Conservation (phyloP, 2,329 filamentous ascomycete genomes). For the Aspergillus sp. region DNA sequence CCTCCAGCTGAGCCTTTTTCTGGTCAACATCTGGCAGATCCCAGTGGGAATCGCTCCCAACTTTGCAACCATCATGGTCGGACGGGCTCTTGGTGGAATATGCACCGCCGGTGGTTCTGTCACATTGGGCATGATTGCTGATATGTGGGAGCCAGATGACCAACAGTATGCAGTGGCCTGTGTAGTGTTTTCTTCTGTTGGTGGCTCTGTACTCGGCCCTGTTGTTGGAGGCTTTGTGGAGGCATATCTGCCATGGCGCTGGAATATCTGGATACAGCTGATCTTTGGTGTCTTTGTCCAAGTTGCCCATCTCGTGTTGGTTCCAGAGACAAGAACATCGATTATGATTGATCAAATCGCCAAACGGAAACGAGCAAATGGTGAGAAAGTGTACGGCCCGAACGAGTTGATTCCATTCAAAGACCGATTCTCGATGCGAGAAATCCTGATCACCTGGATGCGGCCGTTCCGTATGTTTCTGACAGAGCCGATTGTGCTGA, state of each 20-base stretch:
- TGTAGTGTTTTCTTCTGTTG: slow-evolving; percentile 70
- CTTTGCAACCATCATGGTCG: slow-evolving; percentile 61
- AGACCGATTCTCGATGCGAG: slow-evolving; percentile 50
- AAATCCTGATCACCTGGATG: slow-evolving; percentile 51
- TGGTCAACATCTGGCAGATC: slow-evolving; percentile 70
- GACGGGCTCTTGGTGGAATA: slow-evolving; percentile 60
- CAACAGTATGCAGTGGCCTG: slow-evolving; percentile 69
- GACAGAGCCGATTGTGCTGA: slow-evolving; percentile 58
- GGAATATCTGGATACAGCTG: slow-evolving; percentile 76
- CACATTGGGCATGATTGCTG: slow-evolving; percentile 42
- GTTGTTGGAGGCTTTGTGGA: slow-evolving; percentile 71
- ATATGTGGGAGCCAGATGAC: slow-evolving; percentile 61
- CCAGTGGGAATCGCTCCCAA: slow-evolving; percentile 66
- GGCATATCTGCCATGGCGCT: slow-evolving; percentile 60
- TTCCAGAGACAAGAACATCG: slow-evolving; percentile 69
- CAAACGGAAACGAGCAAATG: slow-evolving; percentile 60
- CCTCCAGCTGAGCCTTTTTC: slow-evolving; percentile 62
- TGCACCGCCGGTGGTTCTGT: slow-evolving; percentile 63
- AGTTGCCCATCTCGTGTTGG: slow-evolving; percentile 57
- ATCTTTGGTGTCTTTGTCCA: slow-evolving; percentile 67
- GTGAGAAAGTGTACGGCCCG: slow-evolving; percentile 58
- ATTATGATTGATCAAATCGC: slow-evolving; percentile 71
- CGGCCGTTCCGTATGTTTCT: slow-evolving; percentile 59
- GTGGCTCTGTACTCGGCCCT: slow-evolving; percentile 66
- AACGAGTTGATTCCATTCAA: slow-evolving; percentile 60